Base-by-base conservation (phyloP, 805 yeast genomes). In the Ogataea pini region DNA sequence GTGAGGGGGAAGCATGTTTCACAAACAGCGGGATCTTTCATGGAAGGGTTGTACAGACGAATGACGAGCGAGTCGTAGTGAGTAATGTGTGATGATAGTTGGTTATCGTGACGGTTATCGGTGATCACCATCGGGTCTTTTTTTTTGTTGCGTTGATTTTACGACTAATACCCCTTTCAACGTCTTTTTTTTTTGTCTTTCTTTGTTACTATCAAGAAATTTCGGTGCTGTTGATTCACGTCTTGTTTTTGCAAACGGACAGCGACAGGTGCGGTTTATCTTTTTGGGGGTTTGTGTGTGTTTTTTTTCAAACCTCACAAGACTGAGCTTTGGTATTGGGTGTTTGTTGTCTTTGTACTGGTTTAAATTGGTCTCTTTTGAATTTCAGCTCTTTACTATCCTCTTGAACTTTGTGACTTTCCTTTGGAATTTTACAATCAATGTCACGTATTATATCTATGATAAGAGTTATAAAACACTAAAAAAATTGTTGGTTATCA, bases 251-350 rank as follows among this genome's bases (percentile, higher is more conserved):
- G n/a, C n/a, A n/a, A n/a, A n/a, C n/a, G n/a, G n/a, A n/a, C n/a
- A n/a, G n/a, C n/a, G n/a, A n/a, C n/a, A n/a, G 47, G 44, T 27
- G 41, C 36, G 42, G 42, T 47, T 31, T 38, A 28, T 3, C 13
- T 28, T 19, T 20, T 29, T 41, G 17, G 5, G 7, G 7, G n/a
- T n/a, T 31, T 8, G 16, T 20, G 12, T 25, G n/a, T 37, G 18
- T 22, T 19, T 8, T 49, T 39, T 47, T 49, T n/a, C n/a, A n/a
- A n/a, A n/a, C n/a, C n/a, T n/a, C 37, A 46, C 47, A 46, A 40
- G 53, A 46, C 46, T 39, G 44, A 45, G 53, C 37, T 44, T 22
- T 22, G 25, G 25, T 22, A n/a, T 12, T 36, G 13, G 17, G 40
- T 22, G 18, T 20, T 12, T 20, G 40, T 10, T 20, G 13, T 36